Conservation (phyloP, 2,329 filamentous ascomycete species). For the Apiospora saccharicola region DNA sequence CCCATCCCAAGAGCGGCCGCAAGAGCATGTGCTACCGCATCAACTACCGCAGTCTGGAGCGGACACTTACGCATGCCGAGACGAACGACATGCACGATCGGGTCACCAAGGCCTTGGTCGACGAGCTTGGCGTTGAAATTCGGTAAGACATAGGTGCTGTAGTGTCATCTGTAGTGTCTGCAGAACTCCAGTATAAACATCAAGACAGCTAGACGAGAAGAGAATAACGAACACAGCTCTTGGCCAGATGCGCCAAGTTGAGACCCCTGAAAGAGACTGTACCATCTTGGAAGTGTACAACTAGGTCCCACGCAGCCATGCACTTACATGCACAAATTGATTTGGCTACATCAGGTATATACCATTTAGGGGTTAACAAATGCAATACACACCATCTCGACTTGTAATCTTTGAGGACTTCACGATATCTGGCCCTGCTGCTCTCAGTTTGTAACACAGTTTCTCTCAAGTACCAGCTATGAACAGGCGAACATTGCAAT, state of each 20-base stretch:
- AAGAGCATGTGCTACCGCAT: conserved; percentile 91
- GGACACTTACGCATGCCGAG: conserved; percentile 86
- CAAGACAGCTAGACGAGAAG: neutral
- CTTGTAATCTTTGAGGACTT: no score
- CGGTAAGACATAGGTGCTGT: conserved; percentile 52
- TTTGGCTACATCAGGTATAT: neutral
- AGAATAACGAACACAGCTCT: neutral
- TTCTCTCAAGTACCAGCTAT: neutral
- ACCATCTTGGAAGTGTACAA: neutral
- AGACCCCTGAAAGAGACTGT: neutral
- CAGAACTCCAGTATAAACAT: neutral
- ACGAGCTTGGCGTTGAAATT: conserved; percentile 80
- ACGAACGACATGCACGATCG: conserved; percentile 77
- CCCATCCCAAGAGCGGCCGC: conserved; percentile 82
- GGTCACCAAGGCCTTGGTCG: conserved; percentile 70
- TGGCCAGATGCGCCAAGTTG: neutral
- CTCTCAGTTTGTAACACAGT: neutral
- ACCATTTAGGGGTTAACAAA: no score
- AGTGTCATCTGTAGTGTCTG: neutral
- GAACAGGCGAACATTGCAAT: neutral
- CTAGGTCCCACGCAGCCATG: neutral
- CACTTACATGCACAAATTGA: neutral
- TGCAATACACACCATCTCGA: no score
- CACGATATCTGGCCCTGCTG: neutral
- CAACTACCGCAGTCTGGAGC: conserved; percentile 91